These are phyloP conservation scores for Clausena lansium DNA, from an alignment of 345 rosid genomes.

Conservation along the genomic window DNA sequence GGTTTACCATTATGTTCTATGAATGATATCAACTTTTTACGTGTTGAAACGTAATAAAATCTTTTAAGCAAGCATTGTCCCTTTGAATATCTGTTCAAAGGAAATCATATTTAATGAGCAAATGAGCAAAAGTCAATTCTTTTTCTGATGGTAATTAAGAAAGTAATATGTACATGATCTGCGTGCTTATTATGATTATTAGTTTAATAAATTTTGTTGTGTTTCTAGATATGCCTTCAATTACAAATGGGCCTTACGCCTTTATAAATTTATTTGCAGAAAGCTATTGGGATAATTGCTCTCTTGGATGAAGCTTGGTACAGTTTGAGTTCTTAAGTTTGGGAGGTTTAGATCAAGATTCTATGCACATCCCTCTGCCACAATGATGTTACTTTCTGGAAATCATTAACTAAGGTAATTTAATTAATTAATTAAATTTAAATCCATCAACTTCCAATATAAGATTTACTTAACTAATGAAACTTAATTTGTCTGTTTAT, in stretches of 20 bases:
- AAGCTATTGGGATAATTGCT: conserved; percentile 93
- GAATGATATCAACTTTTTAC: neutral
- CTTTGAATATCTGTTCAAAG: neutral
- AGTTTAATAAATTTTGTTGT: neutral
- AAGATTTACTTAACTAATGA: too few relatives aligned
- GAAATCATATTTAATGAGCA: neutral
- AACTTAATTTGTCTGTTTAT: too few relatives aligned
- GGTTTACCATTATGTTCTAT: neutral
- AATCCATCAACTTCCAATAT: too few relatives aligned
- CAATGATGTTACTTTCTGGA: too few relatives aligned
- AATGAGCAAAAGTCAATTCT: neutral
- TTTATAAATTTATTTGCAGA: conserved; percentile 53
- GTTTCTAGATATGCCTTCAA: conserved; percentile 20
- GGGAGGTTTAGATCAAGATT: too few relatives aligned
- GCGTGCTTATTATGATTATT: neutral
- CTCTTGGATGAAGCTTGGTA: conserved; percentile 99
- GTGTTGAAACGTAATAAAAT: neutral
- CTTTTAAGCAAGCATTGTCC: neutral
- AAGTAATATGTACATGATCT: neutral
- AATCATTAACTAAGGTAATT: too few relatives aligned
- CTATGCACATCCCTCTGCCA: too few relatives aligned
- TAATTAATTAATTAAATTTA: too few relatives aligned
- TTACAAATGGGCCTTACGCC: conserved; percentile 15
- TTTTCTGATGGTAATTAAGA: neutral
- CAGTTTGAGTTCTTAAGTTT: conserved; percentile 35